Base-by-base conservation (phyloP, 2,329 filamentous ascomycete species). In the Colletotrichum chlorophyti region DNA sequence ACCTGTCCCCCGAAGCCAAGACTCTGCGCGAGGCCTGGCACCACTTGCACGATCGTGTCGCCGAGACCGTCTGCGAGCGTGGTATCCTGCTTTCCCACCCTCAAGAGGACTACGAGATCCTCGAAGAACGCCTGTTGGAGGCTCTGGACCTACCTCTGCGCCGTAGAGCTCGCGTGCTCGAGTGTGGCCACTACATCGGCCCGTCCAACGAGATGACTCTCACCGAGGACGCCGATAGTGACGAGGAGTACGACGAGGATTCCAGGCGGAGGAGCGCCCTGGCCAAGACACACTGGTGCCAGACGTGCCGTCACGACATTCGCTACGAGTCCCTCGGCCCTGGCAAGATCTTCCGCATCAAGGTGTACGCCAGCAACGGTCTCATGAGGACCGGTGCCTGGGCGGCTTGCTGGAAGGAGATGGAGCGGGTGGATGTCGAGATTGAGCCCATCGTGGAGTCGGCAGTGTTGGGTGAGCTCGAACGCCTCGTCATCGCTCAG, bases 381-480 rank as follows among this genome's bases (percentile, higher is more conserved):
- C 78, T 98, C 43, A 96, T 99, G 91, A 86, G 88, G 58, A 88
- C 91, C 5, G 92, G 92, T 0, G 94, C 95, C 0, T 99, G 95
- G 95, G 85, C 86, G 5, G 93, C 93, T 2, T 94, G 91, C 58
- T 99, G 94, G 94, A 90, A 86, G 65, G 94, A 98, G 74, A 99
- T 99, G 95, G 95, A 99, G 75, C 85, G 94, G n/a, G 91, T 98
- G 0, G 95, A 99, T 69, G 91, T 96, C 2, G 94, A 98, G 73
- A 85, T 99, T 49, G 86, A 91, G 66, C 90, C 95, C 4, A 84
- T 88, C 68, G 82, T 93, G 10, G 83, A 86, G 15, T 72, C 83
- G 0, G 74, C 79, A 1, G 69, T 89, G 11, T 27, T 63, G 7
- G 80, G 82, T 15, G 84, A 86, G 63, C 75, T 93, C 17, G 83